Evolutionary conservation across 2,329 filamentous ascomycete genomes (phyloP).

Genomic region (Pseudogymnoascus sp.): DNA sequence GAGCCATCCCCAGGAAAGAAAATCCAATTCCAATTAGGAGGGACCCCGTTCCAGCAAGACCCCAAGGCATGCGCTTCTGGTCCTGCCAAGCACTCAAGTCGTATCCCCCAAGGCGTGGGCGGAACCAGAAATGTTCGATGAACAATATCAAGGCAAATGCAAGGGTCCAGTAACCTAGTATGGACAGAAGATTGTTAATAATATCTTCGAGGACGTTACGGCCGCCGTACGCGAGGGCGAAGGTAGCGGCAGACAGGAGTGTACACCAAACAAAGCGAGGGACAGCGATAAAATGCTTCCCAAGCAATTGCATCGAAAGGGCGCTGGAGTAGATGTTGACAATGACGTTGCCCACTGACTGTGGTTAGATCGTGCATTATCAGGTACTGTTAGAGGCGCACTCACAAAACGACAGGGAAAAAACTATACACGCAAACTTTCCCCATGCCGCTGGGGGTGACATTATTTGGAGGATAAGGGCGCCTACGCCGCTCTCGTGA

Average conservation of each 20-base stretch:
- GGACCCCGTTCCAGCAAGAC: constrained; percentile 15
- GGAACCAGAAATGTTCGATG: constrained; percentile 20
- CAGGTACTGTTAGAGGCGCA: background rate
- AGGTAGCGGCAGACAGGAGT: constrained; percentile 14
- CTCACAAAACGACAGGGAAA: constrained; percentile 5
- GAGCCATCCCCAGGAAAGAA: constrained; percentile 19
- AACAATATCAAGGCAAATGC: constrained; percentile 18
- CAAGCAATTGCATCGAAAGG: constrained; percentile 19
- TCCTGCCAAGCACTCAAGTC: constrained; percentile 21
- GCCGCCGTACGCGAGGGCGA: constrained; percentile 19
- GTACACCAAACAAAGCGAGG: constrained; percentile 21
- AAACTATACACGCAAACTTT: constrained; percentile 5
- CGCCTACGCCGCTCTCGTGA: constrained; percentile 3
- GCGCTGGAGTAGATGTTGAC: constrained; percentile 21
- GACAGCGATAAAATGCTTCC: constrained; percentile 18
- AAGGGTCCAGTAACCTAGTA: constrained; percentile 23
- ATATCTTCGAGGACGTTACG: constrained; percentile 18
- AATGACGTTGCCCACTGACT: constrained; percentile 15
- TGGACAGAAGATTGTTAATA: constrained; percentile 18
- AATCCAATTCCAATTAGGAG: constrained; percentile 16
- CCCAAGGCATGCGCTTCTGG: constrained; percentile 17
- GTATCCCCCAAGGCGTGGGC: constrained; percentile 17
- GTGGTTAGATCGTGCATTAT: background rate
- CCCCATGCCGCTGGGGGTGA: background rate
- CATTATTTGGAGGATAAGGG: background rate